Evolutionary conservation across 179 eudicot species (phyloP), one percentile per base, ranked within the genome.

Genomic region (Spergularia azorica): DNA sequence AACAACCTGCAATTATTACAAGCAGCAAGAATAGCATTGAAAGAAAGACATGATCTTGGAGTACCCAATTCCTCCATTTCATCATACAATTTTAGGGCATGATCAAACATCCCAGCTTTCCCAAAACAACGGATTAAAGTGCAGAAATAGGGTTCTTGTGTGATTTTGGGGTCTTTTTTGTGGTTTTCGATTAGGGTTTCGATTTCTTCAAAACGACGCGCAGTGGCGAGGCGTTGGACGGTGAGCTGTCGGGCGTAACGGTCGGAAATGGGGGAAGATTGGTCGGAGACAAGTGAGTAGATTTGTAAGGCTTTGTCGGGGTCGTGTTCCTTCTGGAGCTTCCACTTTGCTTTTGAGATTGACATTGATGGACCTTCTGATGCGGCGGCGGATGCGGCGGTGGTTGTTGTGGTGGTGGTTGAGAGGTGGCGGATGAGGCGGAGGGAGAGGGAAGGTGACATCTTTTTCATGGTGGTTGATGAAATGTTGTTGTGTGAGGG

Each of bases 271-370:
- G 93, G 87, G 48, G 90, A 83, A 16, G 73, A 32, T 81, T 78
- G 87, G 57, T 75, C 69, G 61, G 90, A 81, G 54, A 89, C 80
- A 48, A 92, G 84, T 79, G 92, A 78, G 87, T 89, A 92, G 66
- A 94, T 85, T 65, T 89, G 67, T 13, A 94, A 69, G 46, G 92
- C 95, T 78, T 90, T 88, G 80, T 94, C 97, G 2, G 97, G 95
- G 77, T 92, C 92, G 82, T 79, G 73, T 51, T 83, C 89, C 41
- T 77, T 69, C 76, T 83, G 75, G 61, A 94, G 95, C 56, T 79
- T 84, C 8, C 69, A 76, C 79, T 88, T 92, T 48, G 93, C 91
- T 75, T 69, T 82, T 55, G 97, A 89, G 64, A 89, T 78, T 72
- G 95, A 87, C 36, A 92, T 81, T 54, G 91, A 46, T 48, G 88